Evolutionary conservation across 176 grass and related monocot genomes (phyloP).

Genomic region (Saccharum officinarum): DNA sequence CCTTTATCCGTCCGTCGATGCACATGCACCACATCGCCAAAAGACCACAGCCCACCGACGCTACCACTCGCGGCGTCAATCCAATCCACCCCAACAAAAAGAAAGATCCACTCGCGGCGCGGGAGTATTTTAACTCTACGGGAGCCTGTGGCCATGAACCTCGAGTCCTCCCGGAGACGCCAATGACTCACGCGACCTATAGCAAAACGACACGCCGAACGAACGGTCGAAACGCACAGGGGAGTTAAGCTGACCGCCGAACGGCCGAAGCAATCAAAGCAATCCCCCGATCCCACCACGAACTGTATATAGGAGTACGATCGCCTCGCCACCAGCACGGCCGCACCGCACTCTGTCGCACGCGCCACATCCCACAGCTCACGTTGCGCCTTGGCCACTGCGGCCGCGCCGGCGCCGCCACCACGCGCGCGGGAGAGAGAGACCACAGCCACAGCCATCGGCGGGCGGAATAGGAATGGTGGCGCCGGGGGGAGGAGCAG

Average conservation of each 20-base stretch:
- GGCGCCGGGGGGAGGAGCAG: conserved; percentile 24
- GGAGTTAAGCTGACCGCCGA: too few species aligned
- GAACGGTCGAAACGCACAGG: neutral
- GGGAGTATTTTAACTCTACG: too few species aligned
- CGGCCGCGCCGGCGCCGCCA: neutral
- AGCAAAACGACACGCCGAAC: neutral
- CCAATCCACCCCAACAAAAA: neutral
- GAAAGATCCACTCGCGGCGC: neutral
- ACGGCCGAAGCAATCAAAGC: too few species aligned
- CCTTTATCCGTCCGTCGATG: too few species aligned
- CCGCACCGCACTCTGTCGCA: neutral
- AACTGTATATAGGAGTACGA: neutral
- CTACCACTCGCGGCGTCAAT: neutral
- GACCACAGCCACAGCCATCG: neutral
- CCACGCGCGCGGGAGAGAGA: neutral
- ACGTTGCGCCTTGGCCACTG: neutral
- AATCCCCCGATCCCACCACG: too few species aligned
- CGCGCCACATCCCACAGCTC: neutral
- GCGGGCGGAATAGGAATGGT: conserved; percentile 27
- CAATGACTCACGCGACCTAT: neutral
- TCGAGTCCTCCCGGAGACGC: neutral
- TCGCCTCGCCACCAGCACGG: neutral
- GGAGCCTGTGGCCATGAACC: too few species aligned
- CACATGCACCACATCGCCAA: too few species aligned
- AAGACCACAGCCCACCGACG: neutral